Percentiles rank a stretch among this genome's conserved stretches.
Conservation (phyloP, 495 filamentous ascomycete species). For the Hyaloscypha hepaticicola region DNA sequence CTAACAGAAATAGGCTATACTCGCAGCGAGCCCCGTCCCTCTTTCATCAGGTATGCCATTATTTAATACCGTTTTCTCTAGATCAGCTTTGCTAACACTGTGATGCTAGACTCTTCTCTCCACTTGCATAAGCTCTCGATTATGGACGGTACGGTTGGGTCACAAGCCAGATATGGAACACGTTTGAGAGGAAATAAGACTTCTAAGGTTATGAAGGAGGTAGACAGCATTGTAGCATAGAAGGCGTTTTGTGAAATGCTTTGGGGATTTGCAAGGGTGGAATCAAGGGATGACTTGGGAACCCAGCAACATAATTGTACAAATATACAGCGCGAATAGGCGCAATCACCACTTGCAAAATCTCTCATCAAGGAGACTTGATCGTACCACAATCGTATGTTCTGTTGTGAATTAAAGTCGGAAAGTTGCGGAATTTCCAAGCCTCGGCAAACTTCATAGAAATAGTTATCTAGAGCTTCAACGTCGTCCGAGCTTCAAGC, state of each 20-base stretch:
- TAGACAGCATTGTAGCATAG: slow-evolving; percentile 18
- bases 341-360: slow-evolving; percentile 26
- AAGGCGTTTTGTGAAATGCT: slow-evolving; percentile 20
- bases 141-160: background rate
- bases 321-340: slow-evolving; percentile 15
- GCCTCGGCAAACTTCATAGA: slow-evolving; percentile 24
- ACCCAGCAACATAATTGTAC: slow-evolving; percentile 21
- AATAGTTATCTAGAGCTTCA: slow-evolving; percentile 21
- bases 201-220: background rate
- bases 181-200: background rate
- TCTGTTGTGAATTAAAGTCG: background rate
- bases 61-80: slow-evolving; percentile 1
- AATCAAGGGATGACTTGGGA: slow-evolving; percentile 9
- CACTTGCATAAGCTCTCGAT: slow-evolving; percentile 52
- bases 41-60: slow-evolving; percentile 77
- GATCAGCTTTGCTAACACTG: slow-evolving; percentile 5
- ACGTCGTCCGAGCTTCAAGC: slow-evolving; percentile 16
- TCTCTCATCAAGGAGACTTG: background rate
- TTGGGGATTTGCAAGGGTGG: background rate
- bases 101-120: slow-evolving; percentile 63
- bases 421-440: background rate
- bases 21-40: slow-evolving; percentile 84
- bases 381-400: background rate
- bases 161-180: background rate
- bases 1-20: slow-evolving; percentile 71